Conservation (phyloP, 1,284 basidiomycete species). For the Ceratobasidium sp. region DNA sequence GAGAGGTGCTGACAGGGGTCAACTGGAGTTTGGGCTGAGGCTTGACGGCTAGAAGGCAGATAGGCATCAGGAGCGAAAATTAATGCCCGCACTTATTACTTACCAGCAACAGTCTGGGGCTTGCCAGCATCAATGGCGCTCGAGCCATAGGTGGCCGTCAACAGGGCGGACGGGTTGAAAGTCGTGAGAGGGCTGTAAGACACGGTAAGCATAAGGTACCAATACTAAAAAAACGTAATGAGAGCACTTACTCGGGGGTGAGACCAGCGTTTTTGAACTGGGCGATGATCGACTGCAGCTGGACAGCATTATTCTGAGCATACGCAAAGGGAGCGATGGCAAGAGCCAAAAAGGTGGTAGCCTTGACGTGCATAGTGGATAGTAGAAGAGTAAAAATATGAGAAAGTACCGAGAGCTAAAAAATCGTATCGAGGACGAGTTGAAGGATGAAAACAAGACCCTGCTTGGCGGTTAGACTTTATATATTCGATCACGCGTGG, state of each 20-base stretch:
- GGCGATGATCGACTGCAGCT: constrained; percentile 39
- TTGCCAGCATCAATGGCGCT: constrained; percentile 67
- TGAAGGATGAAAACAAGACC: background rate
- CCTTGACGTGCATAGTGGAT: constrained; percentile 29
- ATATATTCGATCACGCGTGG: constrained; percentile 14
- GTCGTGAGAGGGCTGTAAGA: constrained; percentile 48
- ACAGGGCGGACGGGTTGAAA: constrained; percentile 67
- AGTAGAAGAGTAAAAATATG: constrained; percentile 5
- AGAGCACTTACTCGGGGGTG: constrained; percentile 16
- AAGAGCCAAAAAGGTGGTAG: constrained; percentile 28
- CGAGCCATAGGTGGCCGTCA: constrained; percentile 64
- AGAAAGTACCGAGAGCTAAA: background rate
- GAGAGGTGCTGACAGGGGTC: constrained; percentile 60
- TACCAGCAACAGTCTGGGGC: constrained; percentile 65
- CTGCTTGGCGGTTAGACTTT: constrained; percentile 19
- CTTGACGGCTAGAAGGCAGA: constrained; percentile 59
- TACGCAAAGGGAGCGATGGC: constrained; percentile 35
- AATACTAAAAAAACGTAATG: background rate
- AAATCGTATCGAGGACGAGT: constrained; percentile 21
- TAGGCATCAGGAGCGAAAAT: background rate
- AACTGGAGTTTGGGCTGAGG: constrained; percentile 63
- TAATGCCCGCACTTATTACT: constrained; percentile 48
- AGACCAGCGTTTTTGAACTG: constrained; percentile 40
- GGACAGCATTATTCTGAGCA: constrained; percentile 31
- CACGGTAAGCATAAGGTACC: background rate